Conservation (phyloP, 805 yeast genomes). For the Starmera quercuum region DNA sequence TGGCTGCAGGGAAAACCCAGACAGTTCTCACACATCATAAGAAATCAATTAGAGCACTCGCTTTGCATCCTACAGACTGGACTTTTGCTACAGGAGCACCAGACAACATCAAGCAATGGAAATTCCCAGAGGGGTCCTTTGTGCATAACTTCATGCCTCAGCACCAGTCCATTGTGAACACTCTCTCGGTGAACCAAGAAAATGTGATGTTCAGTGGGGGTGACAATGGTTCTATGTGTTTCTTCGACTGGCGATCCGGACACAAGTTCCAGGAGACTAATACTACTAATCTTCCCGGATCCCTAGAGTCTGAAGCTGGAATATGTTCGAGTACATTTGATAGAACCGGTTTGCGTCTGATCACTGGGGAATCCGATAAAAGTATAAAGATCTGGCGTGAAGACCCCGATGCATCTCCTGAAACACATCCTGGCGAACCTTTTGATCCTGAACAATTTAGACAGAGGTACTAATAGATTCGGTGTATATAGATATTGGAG, state of each 20-base stretch:
- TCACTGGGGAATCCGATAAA: slow-evolving; percentile 90
- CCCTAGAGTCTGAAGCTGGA: slow-evolving; percentile 57
- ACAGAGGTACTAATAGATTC: slow-evolving; percentile 9
- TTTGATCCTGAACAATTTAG: slow-evolving; percentile 14
- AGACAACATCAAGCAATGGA: slow-evolving; percentile 79
- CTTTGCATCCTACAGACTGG: slow-evolving; percentile 58
- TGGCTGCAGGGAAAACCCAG: slow-evolving; percentile 66
- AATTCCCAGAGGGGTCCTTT: slow-evolving; percentile 67
- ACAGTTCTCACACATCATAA: slow-evolving; percentile 79
- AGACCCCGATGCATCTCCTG: slow-evolving; percentile 24
- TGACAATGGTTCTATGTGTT: slow-evolving; percentile 71
- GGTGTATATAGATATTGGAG: too few species aligned
- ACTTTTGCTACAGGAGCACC: slow-evolving; percentile 78
- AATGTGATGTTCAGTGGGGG: slow-evolving; percentile 74
- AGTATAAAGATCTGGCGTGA: slow-evolving; percentile 71
- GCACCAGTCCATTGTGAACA: slow-evolving; percentile 52
- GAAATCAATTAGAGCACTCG: slow-evolving; percentile 70
- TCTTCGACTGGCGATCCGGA: slow-evolving; percentile 75
- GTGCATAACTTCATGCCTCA: slow-evolving; percentile 46
- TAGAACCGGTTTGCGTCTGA: slow-evolving; percentile 66
- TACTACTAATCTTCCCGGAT: slow-evolving; percentile 62
- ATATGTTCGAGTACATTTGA: slow-evolving; percentile 71
- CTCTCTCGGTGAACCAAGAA: slow-evolving; percentile 52
- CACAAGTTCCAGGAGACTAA: slow-evolving; percentile 44
- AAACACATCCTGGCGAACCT: slow-evolving; percentile 16